Evolutionary conservation across 495 filamentous ascomycete species (phyloP), one percentile per base, ranked within the genome.

Genomic region (Entonaema liquescens): DNA sequence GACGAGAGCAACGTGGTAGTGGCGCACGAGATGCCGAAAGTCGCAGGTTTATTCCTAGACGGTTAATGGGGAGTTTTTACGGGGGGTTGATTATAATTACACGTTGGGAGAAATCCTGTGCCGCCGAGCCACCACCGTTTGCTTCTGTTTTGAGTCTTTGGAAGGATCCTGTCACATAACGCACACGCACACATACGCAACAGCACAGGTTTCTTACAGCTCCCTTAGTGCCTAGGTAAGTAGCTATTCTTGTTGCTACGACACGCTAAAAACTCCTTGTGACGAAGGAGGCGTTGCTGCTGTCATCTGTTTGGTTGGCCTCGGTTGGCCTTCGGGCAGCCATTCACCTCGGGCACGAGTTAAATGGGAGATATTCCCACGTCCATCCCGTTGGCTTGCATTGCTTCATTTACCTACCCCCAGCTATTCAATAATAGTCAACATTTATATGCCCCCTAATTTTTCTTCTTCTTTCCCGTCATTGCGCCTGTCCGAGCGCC

Each of bases 311-410:
- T 57, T 38, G 19, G 19, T 47, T 60, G 31, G 5, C 42, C 52
- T 57, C 53, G 54, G 59, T 67, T 50, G 53, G 53, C 53, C 29
- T 56, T 31, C 28, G 53, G 70, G 56, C 61, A 68, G 38, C 60
- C 47, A 65, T 73, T 73, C 70, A 73, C 65, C 70, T 68, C 63
- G 70, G 70, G 65, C 70, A 65, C 38, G 60, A 62, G 56, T 68
- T 65, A 73, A 68, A 60, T 36, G 64, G 70, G 65, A 54, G 57
- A 29, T 23, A 25, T 72, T 58, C 47, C 56, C 65, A 62, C 54
- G 44, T 50, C 70, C 55, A 56, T 68, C 61, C 59, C 59, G 70
- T 31, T 73, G 29, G 70, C 65, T 62, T 68, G 65, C 70, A 73
- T 73, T 65, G 70, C 65, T 73, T 73, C 65, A 68, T 68, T 68